Evolutionary conservation across 768 basidiomycete genomes (phyloP), one percentile per base, ranked within the genome.

Genomic region (Collybiopsis luxurians): DNA sequence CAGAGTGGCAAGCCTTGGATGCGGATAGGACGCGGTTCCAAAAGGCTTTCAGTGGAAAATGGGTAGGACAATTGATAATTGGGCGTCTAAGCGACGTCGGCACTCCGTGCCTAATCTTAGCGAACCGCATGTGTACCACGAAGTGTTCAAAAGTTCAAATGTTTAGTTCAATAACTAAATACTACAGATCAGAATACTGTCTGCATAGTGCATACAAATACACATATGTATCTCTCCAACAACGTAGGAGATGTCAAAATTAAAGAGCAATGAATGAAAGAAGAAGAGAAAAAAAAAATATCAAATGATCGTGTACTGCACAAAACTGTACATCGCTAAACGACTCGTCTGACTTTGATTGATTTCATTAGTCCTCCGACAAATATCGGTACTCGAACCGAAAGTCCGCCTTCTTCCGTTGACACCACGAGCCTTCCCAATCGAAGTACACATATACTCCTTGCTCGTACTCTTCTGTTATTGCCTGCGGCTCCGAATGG

Each of bases 391-490:
- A 96, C 73, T 95, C 90, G 66, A 93, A 98, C 24, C 94, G 87
- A 81, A 98, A 99, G 71, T 98, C 95, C 67, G 89, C 87, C 80
- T 99, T 99, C 78, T 95, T 93, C 68, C 96, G 82, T 70, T 96
- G 94, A 71, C 95, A 97, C 97, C 96, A 99, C 61, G 91, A 92
- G 49, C 93, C 93, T 71, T 98, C 95, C 95, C 95, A 98, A 73
- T 98, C 96, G 71, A 98, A 98, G 79, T 99, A 99, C 31, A 97
- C 91, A 72, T 99, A 99, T 13, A 97, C 94, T 13, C 97, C 97
- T 75, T 98, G 95, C 73, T 99, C 97, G 71, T 98, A 99, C 70
- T 98, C 96, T 64, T 98, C 96, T 52, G 97, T 99, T 69, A 99
- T 98, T 1, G 95, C 95, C 67, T 96, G 93, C 9, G 97, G 97